phyloP scores from a whole-genome alignment of 176 grass and related monocot genomes.

The Hsuehochloa calcarea region DNA sequence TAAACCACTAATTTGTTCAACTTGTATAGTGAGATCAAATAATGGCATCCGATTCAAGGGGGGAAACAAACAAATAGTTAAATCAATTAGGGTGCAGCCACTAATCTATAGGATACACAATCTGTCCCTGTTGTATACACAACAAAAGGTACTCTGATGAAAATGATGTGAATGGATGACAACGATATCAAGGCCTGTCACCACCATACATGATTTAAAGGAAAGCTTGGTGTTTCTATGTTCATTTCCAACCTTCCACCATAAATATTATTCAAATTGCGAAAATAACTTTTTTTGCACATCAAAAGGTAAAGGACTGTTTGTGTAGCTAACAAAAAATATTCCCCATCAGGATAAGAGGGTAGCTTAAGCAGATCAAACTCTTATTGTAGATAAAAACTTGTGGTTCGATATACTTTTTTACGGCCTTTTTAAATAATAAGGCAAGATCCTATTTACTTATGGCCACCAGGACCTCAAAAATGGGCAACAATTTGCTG shows the following conservation, averaged over 20 bases:
- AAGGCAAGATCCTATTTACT: background rate
- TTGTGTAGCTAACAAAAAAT: background rate
- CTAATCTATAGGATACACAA: conserved; percentile 11
- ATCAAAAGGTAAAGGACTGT: background rate
- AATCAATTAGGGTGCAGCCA: background rate
- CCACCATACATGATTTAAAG: conserved; percentile 3
- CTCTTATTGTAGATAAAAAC: background rate
- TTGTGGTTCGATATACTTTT: background rate
- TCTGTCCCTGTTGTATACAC: background rate
- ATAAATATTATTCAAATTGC: background rate
- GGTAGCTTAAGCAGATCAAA: background rate
- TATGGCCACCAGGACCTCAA: background rate
- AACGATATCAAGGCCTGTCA: conserved; percentile 12
- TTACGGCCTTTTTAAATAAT: background rate
- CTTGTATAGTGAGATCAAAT: background rate
- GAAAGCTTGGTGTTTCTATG: background rate
- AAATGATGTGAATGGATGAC: conserved; percentile 19
- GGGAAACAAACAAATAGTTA: background rate
- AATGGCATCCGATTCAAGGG: background rate
- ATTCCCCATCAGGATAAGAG: background rate
- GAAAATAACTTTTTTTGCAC: too few relatives aligned
- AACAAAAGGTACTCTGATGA: background rate
- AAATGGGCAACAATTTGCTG: background rate
- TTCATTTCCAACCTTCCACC: conserved; percentile 16
- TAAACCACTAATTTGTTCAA: conserved; percentile 1